Base-by-base conservation (phyloP, 768 basidiomycete species). In the Udeniomyces megalosporus region DNA sequence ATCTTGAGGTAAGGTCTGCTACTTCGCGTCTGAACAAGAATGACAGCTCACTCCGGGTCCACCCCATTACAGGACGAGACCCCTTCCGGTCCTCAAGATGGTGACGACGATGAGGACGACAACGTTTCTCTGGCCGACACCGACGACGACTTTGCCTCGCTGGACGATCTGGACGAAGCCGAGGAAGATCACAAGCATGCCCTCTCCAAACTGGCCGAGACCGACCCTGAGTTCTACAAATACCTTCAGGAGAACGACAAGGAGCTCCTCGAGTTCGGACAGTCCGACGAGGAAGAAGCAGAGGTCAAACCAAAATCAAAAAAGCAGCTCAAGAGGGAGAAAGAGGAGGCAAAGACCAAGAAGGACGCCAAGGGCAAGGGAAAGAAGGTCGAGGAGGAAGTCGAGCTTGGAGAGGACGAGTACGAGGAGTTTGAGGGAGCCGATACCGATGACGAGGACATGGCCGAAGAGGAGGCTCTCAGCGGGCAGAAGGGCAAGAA, bases 181-280 rank as follows among this genome's bases (percentile, higher is more conserved):
- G 88, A 84, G 26, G 77, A 77, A 57, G 74, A 77, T 4, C 93
- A 96, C 77, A 75, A 89, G 64, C 73, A 82, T 49, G 86, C 93
- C 60, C 80, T 99, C 15, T 83, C 86, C 44, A 84, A 86, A 70
- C 80, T 99, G 38, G 88, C 88, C 1, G 86, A 93, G 74, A 90
- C 89, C 72, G 93, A 99, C 73, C 93, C 93, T n/a, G 93, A 95
- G 70, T 99, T 97, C 76, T 99, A 82, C 84, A 89, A 92, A 75
- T 99, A 92, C 71, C 78, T 99, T 2, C 85, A 92, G 76, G 88
- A 97, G 74, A 91, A 99, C 70, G 95, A 99, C 74, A 77, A 78
- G 62, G 91, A 90, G 60, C 77, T 97, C n/a, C 78, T 99, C 2
- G 79, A 88, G 4, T 97, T 97, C 70, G 77, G 82, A 45, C n/a